phyloP scores from a whole-genome alignment of 176 grass and related monocot species.

The Oryza glumipatula region DNA sequence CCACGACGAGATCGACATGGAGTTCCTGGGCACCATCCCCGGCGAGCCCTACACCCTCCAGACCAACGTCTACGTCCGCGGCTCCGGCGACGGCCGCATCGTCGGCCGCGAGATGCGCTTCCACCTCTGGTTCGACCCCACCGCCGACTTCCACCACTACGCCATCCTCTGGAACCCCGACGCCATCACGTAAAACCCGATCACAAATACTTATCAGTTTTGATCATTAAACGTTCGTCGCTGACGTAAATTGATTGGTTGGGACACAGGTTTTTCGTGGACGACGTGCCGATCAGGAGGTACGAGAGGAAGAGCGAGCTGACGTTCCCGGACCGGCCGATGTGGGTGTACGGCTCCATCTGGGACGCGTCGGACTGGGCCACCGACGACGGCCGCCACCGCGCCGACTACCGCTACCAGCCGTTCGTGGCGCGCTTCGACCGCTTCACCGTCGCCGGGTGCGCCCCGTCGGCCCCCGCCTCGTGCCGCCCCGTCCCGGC shows the following conservation, averaged over 20 bases:
- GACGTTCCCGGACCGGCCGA: constrained; percentile 62
- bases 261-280: constrained; percentile 62
- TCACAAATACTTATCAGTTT: too few relatives aligned
- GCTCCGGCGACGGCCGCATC: constrained; percentile 73
- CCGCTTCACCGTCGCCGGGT: constrained; percentile 51
- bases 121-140: constrained; percentile 80
- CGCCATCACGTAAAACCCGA: constrained; percentile 46
- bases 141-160: constrained; percentile 58
- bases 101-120: constrained; percentile 69
- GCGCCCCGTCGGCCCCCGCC: not conserved
- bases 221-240: too few relatives aligned
- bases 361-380: constrained; percentile 91
- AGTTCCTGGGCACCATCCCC: constrained; percentile 66
- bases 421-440: constrained; percentile 58
- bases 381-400: constrained; percentile 69
- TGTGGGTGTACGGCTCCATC: constrained; percentile 90
- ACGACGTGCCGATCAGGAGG: constrained; percentile 69
- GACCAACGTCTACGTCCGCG: constrained; percentile 75
- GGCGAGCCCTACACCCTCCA: constrained; percentile 78
- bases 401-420: constrained; percentile 77
- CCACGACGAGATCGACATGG: constrained; percentile 86
- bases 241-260: not conserved
- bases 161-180: constrained; percentile 73
- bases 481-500: constrained; percentile 46
- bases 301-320: constrained; percentile 65